These are phyloP conservation scores for Betula pendula DNA, from an alignment of 306 rosid species.

Conservation along the genomic window DNA sequence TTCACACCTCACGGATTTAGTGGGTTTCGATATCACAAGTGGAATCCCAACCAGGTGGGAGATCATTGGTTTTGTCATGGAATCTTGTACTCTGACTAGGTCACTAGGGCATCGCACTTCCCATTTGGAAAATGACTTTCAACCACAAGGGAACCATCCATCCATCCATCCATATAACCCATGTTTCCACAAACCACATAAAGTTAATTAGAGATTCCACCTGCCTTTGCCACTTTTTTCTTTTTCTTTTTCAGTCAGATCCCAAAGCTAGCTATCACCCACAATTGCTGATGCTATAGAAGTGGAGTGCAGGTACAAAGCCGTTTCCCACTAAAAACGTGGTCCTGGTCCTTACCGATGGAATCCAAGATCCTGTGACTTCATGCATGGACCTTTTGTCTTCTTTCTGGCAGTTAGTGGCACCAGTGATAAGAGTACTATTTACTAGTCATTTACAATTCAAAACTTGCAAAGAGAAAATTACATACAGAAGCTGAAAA, in stretches of 20 bases:
- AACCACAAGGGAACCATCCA: neutral
- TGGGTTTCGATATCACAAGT: constrained; percentile 24
- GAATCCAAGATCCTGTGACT: neutral
- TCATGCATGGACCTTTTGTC: neutral
- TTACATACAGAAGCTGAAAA: neutral
- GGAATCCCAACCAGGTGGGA: constrained; percentile 1
- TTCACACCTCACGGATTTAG: neutral
- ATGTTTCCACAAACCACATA: neutral
- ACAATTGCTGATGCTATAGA: neutral
- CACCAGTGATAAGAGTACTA: neutral
- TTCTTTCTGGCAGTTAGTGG: neutral
- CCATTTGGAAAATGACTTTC: neutral
- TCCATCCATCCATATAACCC: neutral
- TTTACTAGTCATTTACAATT: neutral
- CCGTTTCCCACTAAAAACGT: neutral
- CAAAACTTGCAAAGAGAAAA: neutral
- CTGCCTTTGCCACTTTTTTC: no score
- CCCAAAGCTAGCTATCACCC: neutral
- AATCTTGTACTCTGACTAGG: neutral
- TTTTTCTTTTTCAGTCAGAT: neutral
- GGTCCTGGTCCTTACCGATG: neutral
- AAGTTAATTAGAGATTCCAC: neutral
- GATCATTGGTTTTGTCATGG: neutral
- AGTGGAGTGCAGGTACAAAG: neutral
- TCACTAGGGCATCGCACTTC: neutral